Percentiles rank a stretch among this genome's conserved stretches.
phyloP scores from a whole-genome alignment of 2,329 filamentous ascomycete species.

The Colletotrichum tropicicola region DNA sequence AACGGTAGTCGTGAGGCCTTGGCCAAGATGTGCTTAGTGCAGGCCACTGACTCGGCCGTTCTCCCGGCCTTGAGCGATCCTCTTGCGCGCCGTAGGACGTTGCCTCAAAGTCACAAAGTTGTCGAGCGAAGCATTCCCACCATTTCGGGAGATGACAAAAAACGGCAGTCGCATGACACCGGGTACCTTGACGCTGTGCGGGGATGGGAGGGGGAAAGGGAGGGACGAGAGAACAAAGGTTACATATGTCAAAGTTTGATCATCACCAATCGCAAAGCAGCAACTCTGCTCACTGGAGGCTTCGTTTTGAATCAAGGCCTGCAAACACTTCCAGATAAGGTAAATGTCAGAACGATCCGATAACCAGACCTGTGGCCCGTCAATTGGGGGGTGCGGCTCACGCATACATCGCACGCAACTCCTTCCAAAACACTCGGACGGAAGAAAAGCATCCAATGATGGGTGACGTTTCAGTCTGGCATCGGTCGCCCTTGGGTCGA shows the following conservation, averaged over 20 bases:
- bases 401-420: slow-evolving; percentile 13
- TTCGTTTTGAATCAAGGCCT: slow-evolving; percentile 26
- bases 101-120: not conserved
- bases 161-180: slow-evolving; percentile 16
- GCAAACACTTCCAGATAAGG: slow-evolving; percentile 30
- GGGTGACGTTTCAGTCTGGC: slow-evolving; percentile 27
- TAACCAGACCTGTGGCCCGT: slow-evolving; percentile 16
- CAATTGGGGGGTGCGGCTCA: not conserved
- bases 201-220: not conserved
- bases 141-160: slow-evolving; percentile 1
- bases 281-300: slow-evolving; percentile 20
- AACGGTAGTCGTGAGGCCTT: slow-evolving; percentile 25
- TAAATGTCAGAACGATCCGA: slow-evolving; percentile 25
- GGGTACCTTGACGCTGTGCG: slow-evolving; percentile 20
- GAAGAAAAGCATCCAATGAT: slow-evolving; percentile 25
- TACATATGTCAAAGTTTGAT: slow-evolving; percentile 32
- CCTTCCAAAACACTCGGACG: slow-evolving; percentile 27
- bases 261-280: slow-evolving; percentile 31
- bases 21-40: slow-evolving; percentile 4
- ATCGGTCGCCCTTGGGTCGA: slow-evolving; percentile 21
- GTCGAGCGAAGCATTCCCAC: slow-evolving; percentile 1
- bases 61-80: slow-evolving; percentile 1
- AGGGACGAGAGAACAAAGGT: slow-evolving; percentile 2
- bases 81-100: not conserved
- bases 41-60: slow-evolving; percentile 15